These are phyloP conservation scores for Lasiosphaeria ovina DNA, from an alignment of 495 filamentous ascomycete genomes.

Conservation along the genomic window DNA sequence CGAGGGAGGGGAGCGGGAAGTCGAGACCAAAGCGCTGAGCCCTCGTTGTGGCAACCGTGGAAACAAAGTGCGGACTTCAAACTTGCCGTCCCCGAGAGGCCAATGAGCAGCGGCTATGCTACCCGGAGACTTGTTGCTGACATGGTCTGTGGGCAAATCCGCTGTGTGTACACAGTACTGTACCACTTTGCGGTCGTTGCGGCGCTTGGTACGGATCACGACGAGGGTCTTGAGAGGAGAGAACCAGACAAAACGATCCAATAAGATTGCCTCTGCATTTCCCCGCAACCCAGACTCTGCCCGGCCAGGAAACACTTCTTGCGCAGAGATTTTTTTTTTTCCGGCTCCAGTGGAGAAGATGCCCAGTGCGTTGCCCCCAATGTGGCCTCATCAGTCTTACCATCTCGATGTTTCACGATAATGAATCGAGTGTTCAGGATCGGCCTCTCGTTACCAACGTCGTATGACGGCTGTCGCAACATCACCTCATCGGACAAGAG, in stretches of 20 bases:
- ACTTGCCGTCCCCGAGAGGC: conserved; percentile 17
- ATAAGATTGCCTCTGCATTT: neutral
- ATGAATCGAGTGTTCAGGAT: conserved; percentile 8
- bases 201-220: too few species aligned
- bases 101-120: conserved; percentile 11
- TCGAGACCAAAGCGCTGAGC: conserved; percentile 30
- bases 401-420: conserved; percentile 22
- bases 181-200: too few species aligned
- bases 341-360: conserved; percentile 15
- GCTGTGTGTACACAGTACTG: conserved; percentile 8
- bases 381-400: conserved; percentile 13
- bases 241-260: too few species aligned
- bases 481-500: neutral
- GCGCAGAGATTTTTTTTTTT: conserved; percentile 1
- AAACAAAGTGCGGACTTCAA: conserved; percentile 15
- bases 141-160: conserved; percentile 13
- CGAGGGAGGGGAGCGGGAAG: conserved; percentile 14
- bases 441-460: conserved; percentile 3
- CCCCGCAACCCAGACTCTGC: neutral
- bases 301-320: neutral
- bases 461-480: neutral
- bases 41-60: conserved; percentile 21
- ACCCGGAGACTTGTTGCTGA: neutral
- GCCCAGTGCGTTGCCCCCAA: conserved; percentile 9
- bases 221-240: too few species aligned